Percentiles rank a stretch among this genome's conserved stretches.
Conservation (phyloP, 495 filamentous ascomycete genomes). For the Penicillium desertorum region DNA sequence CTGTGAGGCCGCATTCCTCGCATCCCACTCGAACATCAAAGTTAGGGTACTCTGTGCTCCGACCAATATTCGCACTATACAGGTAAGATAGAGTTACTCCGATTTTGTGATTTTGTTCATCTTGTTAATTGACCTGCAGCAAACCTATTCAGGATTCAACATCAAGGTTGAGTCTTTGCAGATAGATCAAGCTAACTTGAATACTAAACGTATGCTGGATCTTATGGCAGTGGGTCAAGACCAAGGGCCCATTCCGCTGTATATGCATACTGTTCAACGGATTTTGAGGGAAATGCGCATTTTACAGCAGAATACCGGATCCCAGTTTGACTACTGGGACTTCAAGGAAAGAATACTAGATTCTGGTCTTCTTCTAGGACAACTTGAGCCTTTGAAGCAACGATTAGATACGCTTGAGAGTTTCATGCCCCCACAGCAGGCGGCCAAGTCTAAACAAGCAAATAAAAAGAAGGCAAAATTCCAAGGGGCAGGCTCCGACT, state of each 20-base stretch:
- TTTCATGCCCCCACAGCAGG: conserved; percentile 49
- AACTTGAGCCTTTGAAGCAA: conserved; percentile 53
- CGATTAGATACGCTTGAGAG: conserved; percentile 57
- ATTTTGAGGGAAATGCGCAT: conserved; percentile 63
- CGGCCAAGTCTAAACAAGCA: neutral
- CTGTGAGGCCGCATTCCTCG: conserved; percentile 70
- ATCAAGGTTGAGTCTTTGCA: conserved; percentile 53
- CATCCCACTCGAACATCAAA: conserved; percentile 50
- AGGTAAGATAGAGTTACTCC: too few species aligned
- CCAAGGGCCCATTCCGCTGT: conserved; percentile 53
- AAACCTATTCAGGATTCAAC: conserved; percentile 33
- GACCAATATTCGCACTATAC: conserved; percentile 54
- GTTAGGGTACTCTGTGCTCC: conserved; percentile 65
- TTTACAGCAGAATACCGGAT: conserved; percentile 35
- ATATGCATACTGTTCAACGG: conserved; percentile 56
- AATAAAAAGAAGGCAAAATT: conserved; percentile 1
- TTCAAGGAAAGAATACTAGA: conserved; percentile 46
- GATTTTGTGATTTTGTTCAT: neutral
- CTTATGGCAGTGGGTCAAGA: conserved; percentile 63
- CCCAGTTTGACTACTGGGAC: conserved; percentile 51
- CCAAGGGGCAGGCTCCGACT: conserved; percentile 6
- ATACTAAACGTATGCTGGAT: conserved; percentile 62
- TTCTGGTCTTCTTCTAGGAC: conserved; percentile 41
- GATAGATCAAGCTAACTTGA: conserved; percentile 59
- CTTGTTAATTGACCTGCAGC: conserved; percentile 10